These are phyloP conservation scores for Leishmania tropica DNA, from an alignment of 208 protist species.

Conservation along the genomic window DNA sequence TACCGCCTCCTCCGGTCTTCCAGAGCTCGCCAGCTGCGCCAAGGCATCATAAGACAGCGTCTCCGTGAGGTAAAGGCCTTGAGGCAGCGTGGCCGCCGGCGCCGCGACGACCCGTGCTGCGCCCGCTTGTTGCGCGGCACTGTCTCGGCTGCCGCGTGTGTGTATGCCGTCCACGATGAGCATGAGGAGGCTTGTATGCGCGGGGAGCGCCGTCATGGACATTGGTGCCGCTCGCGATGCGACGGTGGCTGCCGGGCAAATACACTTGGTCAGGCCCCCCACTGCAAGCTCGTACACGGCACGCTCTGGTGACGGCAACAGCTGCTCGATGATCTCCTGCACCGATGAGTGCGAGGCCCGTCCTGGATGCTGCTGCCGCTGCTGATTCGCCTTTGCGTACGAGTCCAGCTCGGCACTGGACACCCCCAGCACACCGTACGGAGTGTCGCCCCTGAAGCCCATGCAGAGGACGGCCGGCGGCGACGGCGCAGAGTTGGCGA, in stretches of 20 bases:
- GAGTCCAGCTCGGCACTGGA: conserved; percentile 10
- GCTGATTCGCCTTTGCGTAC: neutral
- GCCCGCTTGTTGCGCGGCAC: neutral
- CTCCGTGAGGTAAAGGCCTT: conserved; percentile 18
- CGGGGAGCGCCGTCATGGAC: neutral
- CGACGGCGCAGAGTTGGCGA: neutral
- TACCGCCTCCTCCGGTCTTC: neutral
- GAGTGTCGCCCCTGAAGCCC: conserved; percentile 16
- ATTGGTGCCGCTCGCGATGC: neutral
- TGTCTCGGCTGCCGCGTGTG: neutral
- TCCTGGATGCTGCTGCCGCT: neutral
- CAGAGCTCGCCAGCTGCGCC: neutral
- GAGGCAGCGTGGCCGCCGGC: neutral
- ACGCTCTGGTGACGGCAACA: conserved; percentile 21
- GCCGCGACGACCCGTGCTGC: neutral
- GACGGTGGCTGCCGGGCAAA: neutral
- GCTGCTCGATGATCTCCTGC: conserved; percentile 16
- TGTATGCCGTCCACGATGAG: conserved; percentile 19
- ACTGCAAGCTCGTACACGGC: conserved; percentile 20
- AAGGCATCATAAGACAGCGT: conserved; percentile 1
- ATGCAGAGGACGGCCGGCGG: conserved; percentile 9
- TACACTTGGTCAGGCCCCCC: neutral
- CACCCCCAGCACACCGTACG: conserved; percentile 19
- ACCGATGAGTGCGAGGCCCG: neutral
- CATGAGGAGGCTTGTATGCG: conserved; percentile 20